Evolutionary conservation across 2,329 filamentous ascomycete genomes (phyloP).

Genomic region (Dendryphion nanum): DNA sequence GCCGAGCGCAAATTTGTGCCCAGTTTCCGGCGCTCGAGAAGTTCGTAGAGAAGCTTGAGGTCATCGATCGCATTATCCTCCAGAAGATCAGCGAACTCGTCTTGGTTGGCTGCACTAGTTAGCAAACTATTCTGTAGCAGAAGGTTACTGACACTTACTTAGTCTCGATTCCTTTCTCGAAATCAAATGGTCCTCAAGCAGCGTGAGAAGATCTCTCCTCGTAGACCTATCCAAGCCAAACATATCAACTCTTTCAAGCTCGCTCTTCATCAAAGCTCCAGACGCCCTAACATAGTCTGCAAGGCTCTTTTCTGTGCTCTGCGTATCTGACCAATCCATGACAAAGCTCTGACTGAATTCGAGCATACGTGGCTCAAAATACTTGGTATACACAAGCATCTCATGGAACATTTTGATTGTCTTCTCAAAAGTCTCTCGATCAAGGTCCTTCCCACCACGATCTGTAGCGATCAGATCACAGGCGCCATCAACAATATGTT

Average conservation of each 20-base stretch:
- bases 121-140: neutral
- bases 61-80: constrained; percentile 67
- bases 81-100: constrained; percentile 70
- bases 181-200: constrained; percentile 73
- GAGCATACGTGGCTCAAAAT: constrained; percentile 78
- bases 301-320: constrained; percentile 61
- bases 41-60: constrained; percentile 72
- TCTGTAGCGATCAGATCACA: constrained; percentile 75
- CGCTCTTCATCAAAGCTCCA: constrained; percentile 66
- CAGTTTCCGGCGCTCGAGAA: constrained; percentile 71
- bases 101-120: constrained; percentile 51
- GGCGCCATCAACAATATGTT: constrained; percentile 64
- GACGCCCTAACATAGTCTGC: constrained; percentile 74
- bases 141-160: constrained; percentile 3
- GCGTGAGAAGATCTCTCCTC: constrained; percentile 69
- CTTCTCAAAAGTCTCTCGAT: constrained; percentile 67
- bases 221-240: constrained; percentile 84
- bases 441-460: constrained; percentile 56
- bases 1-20: constrained; percentile 68
- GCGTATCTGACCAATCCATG: constrained; percentile 64
- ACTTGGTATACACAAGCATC: constrained; percentile 74
- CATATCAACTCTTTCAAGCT: constrained; percentile 73
- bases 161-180: constrained; percentile 58
- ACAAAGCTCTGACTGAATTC: constrained; percentile 67
- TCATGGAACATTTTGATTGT: constrained; percentile 81